Conservation (phyloP, 2,329 filamentous ascomycete species). For the Sporothrix inflata region DNA sequence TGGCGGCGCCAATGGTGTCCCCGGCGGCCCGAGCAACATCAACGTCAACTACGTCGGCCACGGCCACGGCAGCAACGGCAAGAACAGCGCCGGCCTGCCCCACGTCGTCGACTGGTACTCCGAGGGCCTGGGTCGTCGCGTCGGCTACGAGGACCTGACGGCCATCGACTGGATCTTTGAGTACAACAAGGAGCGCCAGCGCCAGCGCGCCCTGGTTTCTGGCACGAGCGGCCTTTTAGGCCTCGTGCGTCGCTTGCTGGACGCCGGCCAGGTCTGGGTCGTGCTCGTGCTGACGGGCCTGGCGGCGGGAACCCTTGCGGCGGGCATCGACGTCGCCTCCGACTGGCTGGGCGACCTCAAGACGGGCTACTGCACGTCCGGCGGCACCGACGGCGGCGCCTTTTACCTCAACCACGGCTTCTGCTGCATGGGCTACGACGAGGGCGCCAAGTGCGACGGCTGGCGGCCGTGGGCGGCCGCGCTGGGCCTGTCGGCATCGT, state of each 20-base stretch:
- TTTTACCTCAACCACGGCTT: slow-evolving; percentile 93
- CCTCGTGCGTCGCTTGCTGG: slow-evolving; percentile 71
- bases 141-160: slow-evolving; percentile 93
- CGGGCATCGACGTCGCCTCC: slow-evolving; percentile 84
- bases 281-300: slow-evolving; percentile 84
- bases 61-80: slow-evolving; percentile 1
- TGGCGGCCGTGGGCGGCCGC: slow-evolving; percentile 86
- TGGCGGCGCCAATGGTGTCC: neutral
- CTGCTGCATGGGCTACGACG: slow-evolving; percentile 91
- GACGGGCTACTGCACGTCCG: slow-evolving; percentile 79
- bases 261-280: slow-evolving; percentile 90
- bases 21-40: neutral
- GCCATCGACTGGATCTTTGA: slow-evolving; percentile 99
- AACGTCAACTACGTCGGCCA: slow-evolving; percentile 43
- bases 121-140: slow-evolving; percentile 84
- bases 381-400: slow-evolving; percentile 73
- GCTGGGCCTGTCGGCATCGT: slow-evolving; percentile 65
- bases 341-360: slow-evolving; percentile 96
- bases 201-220: slow-evolving; percentile 75
- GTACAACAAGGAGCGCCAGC: slow-evolving; percentile 92
- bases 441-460: slow-evolving; percentile 77
- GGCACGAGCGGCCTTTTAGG: slow-evolving; percentile 72
- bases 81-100: neutral
- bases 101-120: slow-evolving; percentile 73
- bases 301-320: slow-evolving; percentile 81